Conservation (phyloP, 371 early-diverging fungal genomes). For the Mortierella sp. region DNA sequence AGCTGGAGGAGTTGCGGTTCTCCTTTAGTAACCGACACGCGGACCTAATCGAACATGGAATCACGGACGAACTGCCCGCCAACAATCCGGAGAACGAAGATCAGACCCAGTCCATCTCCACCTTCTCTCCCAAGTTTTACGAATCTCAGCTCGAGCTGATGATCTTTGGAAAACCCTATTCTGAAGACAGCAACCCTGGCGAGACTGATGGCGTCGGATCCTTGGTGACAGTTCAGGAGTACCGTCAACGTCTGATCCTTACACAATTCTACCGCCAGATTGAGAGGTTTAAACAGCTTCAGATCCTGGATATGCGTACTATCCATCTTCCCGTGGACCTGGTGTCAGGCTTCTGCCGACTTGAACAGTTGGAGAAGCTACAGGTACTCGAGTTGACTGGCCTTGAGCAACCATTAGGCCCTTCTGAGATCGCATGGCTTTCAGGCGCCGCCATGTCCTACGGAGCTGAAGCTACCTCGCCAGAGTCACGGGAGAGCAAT, state of each 20-base stretch:
- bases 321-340: conserved; percentile 26
- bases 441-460: too few species aligned
- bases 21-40: conserved; percentile 22
- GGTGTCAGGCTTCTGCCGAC: conserved; percentile 14
- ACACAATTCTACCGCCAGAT: conserved; percentile 28
- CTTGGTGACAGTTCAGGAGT: conserved; percentile 13
- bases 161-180: conserved; percentile 20
- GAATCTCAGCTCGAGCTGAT: conserved; percentile 23
- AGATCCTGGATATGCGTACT: conserved; percentile 24
- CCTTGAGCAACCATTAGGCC: conserved; percentile 15
- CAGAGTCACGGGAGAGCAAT: too few species aligned
- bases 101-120: too few species aligned
- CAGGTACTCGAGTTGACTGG: conserved; percentile 19
- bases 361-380: conserved; percentile 16
- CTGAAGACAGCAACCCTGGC: not conserved
- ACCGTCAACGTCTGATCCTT: conserved; percentile 24
- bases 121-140: not conserved
- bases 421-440: conserved; percentile 27
- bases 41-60: conserved; percentile 18
- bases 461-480: too few species aligned
- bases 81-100: too few species aligned
- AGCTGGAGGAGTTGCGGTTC: conserved; percentile 18
- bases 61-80: not conserved
- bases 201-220: not conserved
- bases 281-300: conserved; percentile 8